Evolutionary conservation across 768 basidiomycete species (phyloP), one percentile per base, ranked within the genome.

Genomic region (Leucocoprinus birnbaumii): DNA sequence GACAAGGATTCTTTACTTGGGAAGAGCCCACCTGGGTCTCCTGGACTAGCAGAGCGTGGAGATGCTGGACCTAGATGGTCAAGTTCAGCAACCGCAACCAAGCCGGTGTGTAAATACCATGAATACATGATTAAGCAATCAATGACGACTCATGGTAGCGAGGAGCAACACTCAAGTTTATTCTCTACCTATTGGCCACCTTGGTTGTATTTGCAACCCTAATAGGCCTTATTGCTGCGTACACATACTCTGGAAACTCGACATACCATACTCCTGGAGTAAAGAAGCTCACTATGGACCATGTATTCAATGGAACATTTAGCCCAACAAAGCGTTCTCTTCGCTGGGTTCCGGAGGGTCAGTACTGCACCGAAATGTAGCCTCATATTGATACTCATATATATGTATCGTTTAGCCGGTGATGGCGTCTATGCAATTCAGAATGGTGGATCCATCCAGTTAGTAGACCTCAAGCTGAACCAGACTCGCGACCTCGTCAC

Each of bases 281-380:
- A 34, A 75, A 75, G 56, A 89, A 82, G 60, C 76, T 98, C 26
- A 87, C 87, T 3, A 84, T 98, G 79, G 92, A 98, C 65, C 88
- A 94, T 66, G 69, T 97, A 48, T 94, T 93, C 73, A 96, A 97
- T 65, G 93, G 92, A 3, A 98, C 95, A 1, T 98, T 98, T 65
- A 57, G 31, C 14, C 69, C 76, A 2, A 64, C 77, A 2, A 61
- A 65, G 2, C 74, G 76, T 46, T 62, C 62, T 19, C 66, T 99
- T 31, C 76, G 84, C 42, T 99, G 97, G 97, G 87, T 98, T 25
- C 84, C 88, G 8, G 94, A 97, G 82, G 96, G 95, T 93, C 58
- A 38, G 82, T 62, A 26, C 26, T 26, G 11, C 49, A 22, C 57
- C 7, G 6, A 16, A 46, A 43, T 35, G n/a, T n/a, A n/a, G n/a